A percentile compares a stretch with the other conserved stretches of the same genome.
Evolutionary conservation across 352 stramenopile species (phyloP).

Genomic region (Thalassiosira mediterranea): DNA sequence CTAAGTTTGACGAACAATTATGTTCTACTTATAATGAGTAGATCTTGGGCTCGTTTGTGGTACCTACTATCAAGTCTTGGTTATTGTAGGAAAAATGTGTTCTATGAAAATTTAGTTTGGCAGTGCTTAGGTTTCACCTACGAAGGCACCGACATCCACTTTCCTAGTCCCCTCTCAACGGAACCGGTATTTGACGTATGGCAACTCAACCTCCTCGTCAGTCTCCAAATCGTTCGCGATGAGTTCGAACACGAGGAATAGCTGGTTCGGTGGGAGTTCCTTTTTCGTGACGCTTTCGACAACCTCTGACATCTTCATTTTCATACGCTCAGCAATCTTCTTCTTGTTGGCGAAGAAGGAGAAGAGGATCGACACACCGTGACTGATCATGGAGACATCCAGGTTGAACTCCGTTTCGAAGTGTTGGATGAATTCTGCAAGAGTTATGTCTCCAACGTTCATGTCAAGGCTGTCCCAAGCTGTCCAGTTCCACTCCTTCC

Average conservation of each 20-base stretch:
- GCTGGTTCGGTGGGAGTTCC: conserved; percentile 91
- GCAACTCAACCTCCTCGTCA: conserved; percentile 94
- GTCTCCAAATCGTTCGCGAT: conserved; percentile 95
- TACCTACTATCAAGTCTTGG: too few species aligned
- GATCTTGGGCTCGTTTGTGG: too few species aligned
- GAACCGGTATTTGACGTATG: conserved; percentile 90
- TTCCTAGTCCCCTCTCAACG: conserved; percentile 34
- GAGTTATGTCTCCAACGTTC: conserved; percentile 92
- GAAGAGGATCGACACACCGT: conserved; percentile 91
- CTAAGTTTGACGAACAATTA: too few species aligned
- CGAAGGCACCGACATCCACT: too few species aligned
- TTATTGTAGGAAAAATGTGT: too few species aligned
- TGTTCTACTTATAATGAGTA: too few species aligned
- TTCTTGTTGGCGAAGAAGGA: conserved; percentile 89
- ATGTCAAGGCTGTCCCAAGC: conserved; percentile 96
- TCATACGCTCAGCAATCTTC: conserved; percentile 91
- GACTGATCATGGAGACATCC: conserved; percentile 98
- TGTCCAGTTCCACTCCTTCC: conserved; percentile 96
- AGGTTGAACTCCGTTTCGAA: conserved; percentile 96
- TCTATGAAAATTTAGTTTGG: too few species aligned
- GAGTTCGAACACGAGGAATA: conserved; percentile 96
- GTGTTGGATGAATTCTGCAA: conserved; percentile 94
- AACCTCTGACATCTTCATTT: conserved; percentile 95
- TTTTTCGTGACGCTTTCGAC: conserved; percentile 96
- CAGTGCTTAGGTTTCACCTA: too few species aligned